These are phyloP conservation scores for Termitomyces heimii DNA, from an alignment of 768 basidiomycete genomes.

Conservation along the genomic window DNA sequence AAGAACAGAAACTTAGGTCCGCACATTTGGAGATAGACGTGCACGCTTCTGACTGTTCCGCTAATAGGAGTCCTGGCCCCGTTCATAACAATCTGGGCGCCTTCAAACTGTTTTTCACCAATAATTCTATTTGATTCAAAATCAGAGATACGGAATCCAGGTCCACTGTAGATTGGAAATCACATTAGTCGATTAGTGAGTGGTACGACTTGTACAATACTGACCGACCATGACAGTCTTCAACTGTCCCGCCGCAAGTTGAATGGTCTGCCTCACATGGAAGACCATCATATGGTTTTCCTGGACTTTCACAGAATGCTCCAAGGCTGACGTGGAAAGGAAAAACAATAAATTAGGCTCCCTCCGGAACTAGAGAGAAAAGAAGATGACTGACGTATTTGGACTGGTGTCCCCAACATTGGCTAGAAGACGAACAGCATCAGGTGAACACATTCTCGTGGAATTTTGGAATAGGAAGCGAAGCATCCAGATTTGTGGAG, in stretches of 20 bases:
- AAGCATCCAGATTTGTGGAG: background rate
- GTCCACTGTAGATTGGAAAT: constrained; percentile 41
- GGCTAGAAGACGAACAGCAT: constrained; percentile 32
- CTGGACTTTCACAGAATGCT: constrained; percentile 75
- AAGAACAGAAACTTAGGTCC: constrained; percentile 15
- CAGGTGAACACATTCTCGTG: constrained; percentile 3
- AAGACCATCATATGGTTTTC: constrained; percentile 58
- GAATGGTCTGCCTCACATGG: constrained; percentile 67
- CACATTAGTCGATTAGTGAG: background rate
- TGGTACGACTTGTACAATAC: background rate
- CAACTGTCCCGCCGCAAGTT: constrained; percentile 64
- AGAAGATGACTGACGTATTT: constrained; percentile 53
- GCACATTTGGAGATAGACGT: constrained; percentile 66
- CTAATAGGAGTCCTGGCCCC: constrained; percentile 37
- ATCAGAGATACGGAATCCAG: constrained; percentile 69
- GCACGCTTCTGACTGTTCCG: constrained; percentile 66
- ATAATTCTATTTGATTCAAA: constrained; percentile 74
- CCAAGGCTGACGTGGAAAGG: constrained; percentile 38
- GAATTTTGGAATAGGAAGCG: background rate
- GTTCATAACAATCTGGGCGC: constrained; percentile 61
- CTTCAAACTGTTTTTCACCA: constrained; percentile 62
- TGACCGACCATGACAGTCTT: constrained; percentile 69
- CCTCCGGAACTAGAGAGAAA: constrained; percentile 1
- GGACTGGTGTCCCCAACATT: constrained; percentile 79
- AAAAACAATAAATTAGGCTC: constrained; percentile 1